These are phyloP conservation scores for Porcisia deanei DNA, from an alignment of 208 protist species.

Conservation along the genomic window DNA sequence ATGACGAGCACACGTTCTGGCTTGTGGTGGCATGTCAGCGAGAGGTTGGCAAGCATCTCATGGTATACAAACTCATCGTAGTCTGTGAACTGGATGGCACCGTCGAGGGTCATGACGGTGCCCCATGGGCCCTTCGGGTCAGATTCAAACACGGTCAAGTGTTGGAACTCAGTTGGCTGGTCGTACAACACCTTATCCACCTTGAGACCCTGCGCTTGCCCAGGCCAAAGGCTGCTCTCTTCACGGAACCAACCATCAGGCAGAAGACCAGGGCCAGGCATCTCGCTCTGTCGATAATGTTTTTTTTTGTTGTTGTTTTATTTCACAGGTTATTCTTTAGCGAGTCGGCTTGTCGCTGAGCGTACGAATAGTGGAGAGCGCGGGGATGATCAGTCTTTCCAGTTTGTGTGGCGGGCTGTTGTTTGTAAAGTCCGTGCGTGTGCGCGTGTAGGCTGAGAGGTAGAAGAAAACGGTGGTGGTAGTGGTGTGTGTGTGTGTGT, in stretches of 20 bases:
- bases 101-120: slow-evolving; percentile 97
- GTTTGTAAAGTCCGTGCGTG: not conserved
- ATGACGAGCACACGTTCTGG: slow-evolving; percentile 96
- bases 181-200: slow-evolving; percentile 90
- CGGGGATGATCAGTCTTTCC: not conserved
- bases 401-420: not conserved
- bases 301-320: not conserved
- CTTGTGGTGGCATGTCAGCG: slow-evolving; percentile 90
- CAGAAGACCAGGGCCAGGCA: slow-evolving; percentile 76
- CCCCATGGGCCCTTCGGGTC: slow-evolving; percentile 92
- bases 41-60: slow-evolving; percentile 98
- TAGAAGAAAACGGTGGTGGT: too few species aligned
- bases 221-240: slow-evolving; percentile 87
- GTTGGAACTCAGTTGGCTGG: slow-evolving; percentile 80
- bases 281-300: slow-evolving; percentile 1
- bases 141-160: slow-evolving; percentile 88
- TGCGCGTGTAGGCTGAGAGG: not conserved
- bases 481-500: not conserved
- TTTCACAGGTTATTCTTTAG: not conserved
- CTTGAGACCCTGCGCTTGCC: slow-evolving; percentile 85
- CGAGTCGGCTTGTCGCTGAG: not conserved
- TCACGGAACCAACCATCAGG: slow-evolving; percentile 92
- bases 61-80: slow-evolving; percentile 98
- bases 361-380: not conserved
- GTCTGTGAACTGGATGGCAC: slow-evolving; percentile 96